Evolutionary conservation across 495 filamentous ascomycete genomes (phyloP).

Genomic region (Lophiostoma macrostomum): DNA sequence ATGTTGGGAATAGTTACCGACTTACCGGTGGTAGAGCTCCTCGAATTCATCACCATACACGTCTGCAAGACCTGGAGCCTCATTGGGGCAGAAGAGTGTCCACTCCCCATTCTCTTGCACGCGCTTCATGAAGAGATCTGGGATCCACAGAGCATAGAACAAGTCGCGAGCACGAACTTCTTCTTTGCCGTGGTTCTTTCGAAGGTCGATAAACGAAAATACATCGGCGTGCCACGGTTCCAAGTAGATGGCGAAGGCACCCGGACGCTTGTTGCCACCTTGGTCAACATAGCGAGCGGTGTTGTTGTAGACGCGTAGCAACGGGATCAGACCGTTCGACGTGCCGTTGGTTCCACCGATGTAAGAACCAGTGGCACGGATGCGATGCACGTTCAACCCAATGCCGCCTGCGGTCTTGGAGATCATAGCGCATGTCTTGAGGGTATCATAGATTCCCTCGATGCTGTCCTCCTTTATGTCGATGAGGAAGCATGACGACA

Average conservation of each 20-base stretch:
- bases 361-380: conserved; percentile 94
- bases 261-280: conserved; percentile 97
- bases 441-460: conserved; percentile 96
- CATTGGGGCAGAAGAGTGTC: conserved; percentile 97
- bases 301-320: conserved; percentile 99
- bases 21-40: conserved; percentile 71
- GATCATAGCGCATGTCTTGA: conserved; percentile 99
- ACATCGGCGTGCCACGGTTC: conserved; percentile 99
- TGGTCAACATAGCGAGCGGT: conserved; percentile 98
- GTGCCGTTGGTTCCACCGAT: conserved; percentile 96
- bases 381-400: conserved; percentile 90
- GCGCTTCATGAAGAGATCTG: conserved; percentile 99
- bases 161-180: conserved; percentile 95
- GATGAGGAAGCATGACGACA: conserved; percentile 96
- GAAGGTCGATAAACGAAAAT: conserved; percentile 93
- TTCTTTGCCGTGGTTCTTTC: conserved; percentile 99
- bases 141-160: conserved; percentile 97
- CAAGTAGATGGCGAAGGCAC: conserved; percentile 98
- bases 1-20: conserved; percentile 37
- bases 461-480: conserved; percentile 99
- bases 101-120: conserved; percentile 92
- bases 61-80: conserved; percentile 91
- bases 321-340: conserved; percentile 94
- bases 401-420: conserved; percentile 99
- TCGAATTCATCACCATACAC: conserved; percentile 98